Evolutionary conservation across 495 filamentous ascomycete genomes (phyloP), one percentile per base, ranked within the genome.

Genomic region (Trichoderma orchidacearum): DNA sequence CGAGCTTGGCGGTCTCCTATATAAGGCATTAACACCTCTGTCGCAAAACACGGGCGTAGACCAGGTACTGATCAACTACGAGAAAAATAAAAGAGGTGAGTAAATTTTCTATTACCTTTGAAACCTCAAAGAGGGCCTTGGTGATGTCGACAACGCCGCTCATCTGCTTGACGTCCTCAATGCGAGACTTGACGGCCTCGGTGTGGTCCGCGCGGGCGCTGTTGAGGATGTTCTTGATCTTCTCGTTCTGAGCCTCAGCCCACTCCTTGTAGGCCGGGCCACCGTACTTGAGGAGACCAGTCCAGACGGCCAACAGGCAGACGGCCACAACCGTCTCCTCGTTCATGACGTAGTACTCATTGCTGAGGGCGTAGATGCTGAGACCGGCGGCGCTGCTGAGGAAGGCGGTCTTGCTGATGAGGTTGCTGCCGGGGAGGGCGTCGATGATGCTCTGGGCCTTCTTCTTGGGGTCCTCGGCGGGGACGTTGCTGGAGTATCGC

Each of bases 341-440:
- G 76, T 97, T 99, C 72, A 99, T 78, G 70, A 99, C 89, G 72
- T 96, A 99, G 77, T 97, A 85, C 79, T 99, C 94, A 75, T 95
- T 99, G 85, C 86, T 92, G 76, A 99, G 90, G 66, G 93, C 94
- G 67, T 90, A 93, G 65, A 95, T 80, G 62, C 88, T 90, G 60
- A 91, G 68, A 76, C 89, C 91, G 68, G 94, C 89, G 57, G 84
- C 85, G 58, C 89, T 90, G 64, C 93, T 97, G 57, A 99, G 83
- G 71, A 95, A 87, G 66, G 94, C 94, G 60, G 89, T 90, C 83
- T 97, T 99, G 71, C 89, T 90, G 70, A 93, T 72, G 62, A 96
- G 78, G 62, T 79, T 85, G 78, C 79, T 88, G 64, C 91, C 86
- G 63, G 90, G 88, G 48, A 99, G 76, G 60, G 91, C 74, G 64